Conservation (phyloP, 2,329 filamentous ascomycete species). For the Dichotomopilus funicola region DNA sequence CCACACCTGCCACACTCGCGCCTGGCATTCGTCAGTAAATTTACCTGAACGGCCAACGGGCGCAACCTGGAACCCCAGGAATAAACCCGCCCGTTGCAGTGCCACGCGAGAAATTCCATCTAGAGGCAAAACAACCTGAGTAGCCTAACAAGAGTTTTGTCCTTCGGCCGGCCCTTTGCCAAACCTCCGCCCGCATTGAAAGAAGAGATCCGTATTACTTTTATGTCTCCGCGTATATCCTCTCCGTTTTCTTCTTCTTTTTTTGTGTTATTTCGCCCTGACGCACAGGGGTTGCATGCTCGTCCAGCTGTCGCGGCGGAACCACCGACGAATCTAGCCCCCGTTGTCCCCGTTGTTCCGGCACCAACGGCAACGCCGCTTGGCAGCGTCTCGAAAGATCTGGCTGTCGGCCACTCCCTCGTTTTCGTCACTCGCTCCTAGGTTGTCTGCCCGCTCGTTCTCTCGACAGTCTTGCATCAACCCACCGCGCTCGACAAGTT, state of each 20-base stretch:
- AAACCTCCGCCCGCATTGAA: constrained; percentile 13
- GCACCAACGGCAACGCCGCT: constrained; percentile 13
- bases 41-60: constrained; percentile 1
- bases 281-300: constrained; percentile 4
- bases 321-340: not conserved
- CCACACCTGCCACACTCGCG: constrained; percentile 6
- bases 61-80: not conserved
- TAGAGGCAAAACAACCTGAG: constrained; percentile 4
- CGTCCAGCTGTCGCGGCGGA: constrained; percentile 5
- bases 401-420: not conserved
- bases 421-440: constrained; percentile 2
- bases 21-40: constrained; percentile 12
- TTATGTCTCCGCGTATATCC: constrained; percentile 2
- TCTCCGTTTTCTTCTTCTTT: constrained; percentile 5
- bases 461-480: not conserved
- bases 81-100: not conserved
- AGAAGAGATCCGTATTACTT: constrained; percentile 6
- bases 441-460: constrained; percentile 10
- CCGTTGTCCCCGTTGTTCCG: not conserved
- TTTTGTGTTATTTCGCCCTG: constrained; percentile 2
- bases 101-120: not conserved
- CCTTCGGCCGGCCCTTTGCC: not conserved
- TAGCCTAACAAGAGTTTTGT: constrained; percentile 13
- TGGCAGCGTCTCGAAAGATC: constrained; percentile 12
- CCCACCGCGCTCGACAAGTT: constrained; percentile 15